These are phyloP conservation scores for Phytophthora uliginosa DNA, from an alignment of 352 stramenopile species.

Conservation along the genomic window DNA sequence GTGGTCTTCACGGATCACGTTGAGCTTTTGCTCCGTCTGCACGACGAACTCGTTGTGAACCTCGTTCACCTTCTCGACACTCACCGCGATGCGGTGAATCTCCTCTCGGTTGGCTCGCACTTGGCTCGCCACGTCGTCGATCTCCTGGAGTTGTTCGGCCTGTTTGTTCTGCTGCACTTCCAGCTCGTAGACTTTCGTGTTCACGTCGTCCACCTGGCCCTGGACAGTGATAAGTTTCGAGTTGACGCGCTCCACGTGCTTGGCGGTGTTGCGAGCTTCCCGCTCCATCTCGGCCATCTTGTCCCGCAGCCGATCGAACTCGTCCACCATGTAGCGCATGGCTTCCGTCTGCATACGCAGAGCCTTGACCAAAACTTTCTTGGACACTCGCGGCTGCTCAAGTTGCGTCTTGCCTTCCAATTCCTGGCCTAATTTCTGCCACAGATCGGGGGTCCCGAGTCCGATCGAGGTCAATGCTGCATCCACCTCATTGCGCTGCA, in stretches of 20 bases:
- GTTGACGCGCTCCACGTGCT: slow-evolving; percentile 83
- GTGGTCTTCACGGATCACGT: slow-evolving; percentile 66
- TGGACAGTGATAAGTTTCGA: slow-evolving; percentile 83
- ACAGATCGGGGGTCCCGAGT: slow-evolving; percentile 81
- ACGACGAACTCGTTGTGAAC: slow-evolving; percentile 64
- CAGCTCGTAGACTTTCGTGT: slow-evolving; percentile 72
- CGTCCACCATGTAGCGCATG: slow-evolving; percentile 87
- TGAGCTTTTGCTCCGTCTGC: slow-evolving; percentile 62
- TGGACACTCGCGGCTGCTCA: slow-evolving; percentile 83
- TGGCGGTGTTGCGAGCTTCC: slow-evolving; percentile 78
- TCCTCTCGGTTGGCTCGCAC: slow-evolving; percentile 66
- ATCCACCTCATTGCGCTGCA: slow-evolving; percentile 90
- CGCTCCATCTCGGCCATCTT: slow-evolving; percentile 86
- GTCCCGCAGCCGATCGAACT: slow-evolving; percentile 83
- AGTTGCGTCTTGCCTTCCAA: slow-evolving; percentile 84
- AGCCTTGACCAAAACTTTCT: slow-evolving; percentile 87
- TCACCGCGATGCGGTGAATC: slow-evolving; percentile 51
- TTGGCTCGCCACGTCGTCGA: slow-evolving; percentile 72
- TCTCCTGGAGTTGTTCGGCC: slow-evolving; percentile 72
- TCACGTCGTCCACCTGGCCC: slow-evolving; percentile 77
- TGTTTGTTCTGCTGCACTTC: slow-evolving; percentile 69
- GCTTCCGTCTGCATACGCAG: slow-evolving; percentile 86
- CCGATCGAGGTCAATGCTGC: slow-evolving; percentile 68
- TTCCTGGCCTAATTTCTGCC: slow-evolving; percentile 82
- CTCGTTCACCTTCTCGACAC: slow-evolving; percentile 52